Evolutionary conservation across 2,329 filamentous ascomycete genomes (phyloP), one percentile per base, ranked within the genome.

Genomic region (Diaporthe batatas): DNA sequence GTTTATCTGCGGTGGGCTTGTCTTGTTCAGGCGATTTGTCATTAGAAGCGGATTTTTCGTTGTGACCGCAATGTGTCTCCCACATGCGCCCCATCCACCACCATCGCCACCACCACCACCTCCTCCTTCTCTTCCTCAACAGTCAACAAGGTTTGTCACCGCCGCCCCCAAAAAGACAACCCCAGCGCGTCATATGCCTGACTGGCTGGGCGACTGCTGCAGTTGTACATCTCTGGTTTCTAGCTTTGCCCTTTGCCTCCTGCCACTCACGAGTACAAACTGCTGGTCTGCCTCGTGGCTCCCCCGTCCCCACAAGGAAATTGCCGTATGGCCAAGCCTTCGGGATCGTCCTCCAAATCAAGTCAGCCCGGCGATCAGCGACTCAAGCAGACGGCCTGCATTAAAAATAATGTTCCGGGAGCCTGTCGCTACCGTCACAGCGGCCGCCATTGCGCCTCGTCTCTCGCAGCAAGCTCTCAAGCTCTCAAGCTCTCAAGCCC

Each of bases 271-370:
- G 62, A 67, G 14, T 36, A 34, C 23, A 47, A 29, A 12, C 32
- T 53, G 47, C 47, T 53, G 47, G 44, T 42, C 44, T 65, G 62
- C 62, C 62, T 67, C 62, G 47, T 67, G 62, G 62, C 62, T 47
- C n/a, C 44, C 47, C 44, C 44, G 62, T 51, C 62, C 44, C 62
- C 62, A 67, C 62, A 67, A 67, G 62, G 62, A 67, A 67, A 67
- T 67, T 67, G 62, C 62, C 62, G 62, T 47, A 67, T 36, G 32
- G 62, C 62, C 62, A 67, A 67, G 62, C 62, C 62, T 67, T 67
- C 62, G 62, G 62, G 62, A 67, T 67, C 62, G 47, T 67, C 62
- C 32, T 67, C 62, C 62, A 51, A 53, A 53, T 67, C 62, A 67
- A 53, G 62, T 47, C 47, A 67, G 44, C 34, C 62, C 16, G 62